Conservation (phyloP, 768 basidiomycete species). For the Trametes coccinea region DNA sequence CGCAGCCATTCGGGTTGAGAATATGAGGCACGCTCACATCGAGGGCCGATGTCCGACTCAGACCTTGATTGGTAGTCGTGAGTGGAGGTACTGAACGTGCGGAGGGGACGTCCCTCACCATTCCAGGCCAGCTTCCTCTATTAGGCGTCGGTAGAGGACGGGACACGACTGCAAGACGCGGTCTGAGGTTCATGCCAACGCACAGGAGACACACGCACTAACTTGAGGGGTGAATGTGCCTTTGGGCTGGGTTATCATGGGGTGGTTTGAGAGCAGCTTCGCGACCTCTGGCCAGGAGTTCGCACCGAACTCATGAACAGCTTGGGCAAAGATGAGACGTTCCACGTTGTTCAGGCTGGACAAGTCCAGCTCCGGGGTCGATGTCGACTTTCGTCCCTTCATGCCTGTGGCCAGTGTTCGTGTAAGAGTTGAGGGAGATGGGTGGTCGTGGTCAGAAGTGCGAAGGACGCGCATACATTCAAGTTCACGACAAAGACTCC, state of each 20-base stretch:
- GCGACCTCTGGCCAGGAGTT: conserved; percentile 69
- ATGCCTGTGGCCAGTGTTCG: conserved; percentile 16
- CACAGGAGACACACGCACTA: conserved; percentile 21
- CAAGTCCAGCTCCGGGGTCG: conserved; percentile 19
- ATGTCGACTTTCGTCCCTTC: conserved; percentile 15
- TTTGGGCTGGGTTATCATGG: conserved; percentile 62
- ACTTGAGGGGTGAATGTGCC: conserved; percentile 72
- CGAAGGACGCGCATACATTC: conserved; percentile 7
- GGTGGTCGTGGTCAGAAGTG: background rate
- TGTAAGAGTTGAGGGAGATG: background rate
- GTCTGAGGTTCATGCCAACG: background rate
- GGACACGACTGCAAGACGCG: conserved; percentile 59
- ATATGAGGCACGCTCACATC: conserved; percentile 39
- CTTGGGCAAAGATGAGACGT: conserved; percentile 81
- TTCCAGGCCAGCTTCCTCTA: conserved; percentile 68
- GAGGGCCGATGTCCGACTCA: conserved; percentile 52
- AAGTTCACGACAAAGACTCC: background rate
- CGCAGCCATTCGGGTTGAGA: conserved; percentile 10
- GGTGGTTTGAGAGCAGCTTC: conserved; percentile 66
- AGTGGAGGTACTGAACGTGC: conserved; percentile 5
- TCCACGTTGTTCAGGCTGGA: conserved; percentile 48
- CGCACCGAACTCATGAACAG: conserved; percentile 79
- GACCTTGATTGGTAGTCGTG: conserved; percentile 31
- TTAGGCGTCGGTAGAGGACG: conserved; percentile 62
- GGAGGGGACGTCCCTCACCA: conserved; percentile 42